phyloP scores from a whole-genome alignment of 352 stramenopile species.

The Phytophthora idaei region DNA sequence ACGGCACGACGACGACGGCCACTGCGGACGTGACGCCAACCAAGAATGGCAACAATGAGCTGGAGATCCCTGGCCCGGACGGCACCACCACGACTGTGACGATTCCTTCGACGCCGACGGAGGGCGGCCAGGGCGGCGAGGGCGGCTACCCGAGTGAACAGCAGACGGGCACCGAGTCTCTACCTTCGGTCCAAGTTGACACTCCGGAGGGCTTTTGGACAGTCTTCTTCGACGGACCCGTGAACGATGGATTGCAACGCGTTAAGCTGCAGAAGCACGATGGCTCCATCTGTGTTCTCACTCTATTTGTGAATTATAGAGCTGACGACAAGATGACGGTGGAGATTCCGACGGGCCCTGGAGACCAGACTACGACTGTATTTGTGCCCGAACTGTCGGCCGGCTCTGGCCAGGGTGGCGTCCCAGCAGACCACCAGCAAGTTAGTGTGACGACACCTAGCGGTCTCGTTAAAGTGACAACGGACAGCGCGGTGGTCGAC shows the following conservation, averaged over 20 bases:
- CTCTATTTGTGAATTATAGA: background rate
- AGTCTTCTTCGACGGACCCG: background rate
- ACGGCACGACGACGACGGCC: conserved; percentile 4
- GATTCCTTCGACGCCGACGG: background rate
- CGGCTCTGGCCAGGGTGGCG: background rate
- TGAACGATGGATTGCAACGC: background rate
- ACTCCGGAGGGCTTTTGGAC: background rate
- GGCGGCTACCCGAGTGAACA: background rate
- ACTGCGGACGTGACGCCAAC: conserved; percentile 5
- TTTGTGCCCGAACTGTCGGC: background rate
- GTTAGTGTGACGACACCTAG: background rate
- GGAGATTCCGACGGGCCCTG: conserved; percentile 7
- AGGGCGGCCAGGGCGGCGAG: background rate
- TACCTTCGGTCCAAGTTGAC: background rate
- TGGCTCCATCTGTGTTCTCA: background rate
- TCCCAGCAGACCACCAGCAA: background rate
- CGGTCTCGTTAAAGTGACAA: background rate
- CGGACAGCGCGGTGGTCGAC: background rate
- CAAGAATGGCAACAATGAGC: background rate
- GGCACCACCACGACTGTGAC: conserved; percentile 19
- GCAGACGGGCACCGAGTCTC: background rate
- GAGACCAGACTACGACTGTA: conserved; percentile 10
- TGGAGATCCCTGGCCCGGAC: conserved; percentile 15
- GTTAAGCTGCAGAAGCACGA: background rate
- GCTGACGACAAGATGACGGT: conserved; percentile 2